These are phyloP conservation scores for Phytophthora melonis DNA, from an alignment of 352 stramenopile genomes.

Conservation along the genomic window DNA sequence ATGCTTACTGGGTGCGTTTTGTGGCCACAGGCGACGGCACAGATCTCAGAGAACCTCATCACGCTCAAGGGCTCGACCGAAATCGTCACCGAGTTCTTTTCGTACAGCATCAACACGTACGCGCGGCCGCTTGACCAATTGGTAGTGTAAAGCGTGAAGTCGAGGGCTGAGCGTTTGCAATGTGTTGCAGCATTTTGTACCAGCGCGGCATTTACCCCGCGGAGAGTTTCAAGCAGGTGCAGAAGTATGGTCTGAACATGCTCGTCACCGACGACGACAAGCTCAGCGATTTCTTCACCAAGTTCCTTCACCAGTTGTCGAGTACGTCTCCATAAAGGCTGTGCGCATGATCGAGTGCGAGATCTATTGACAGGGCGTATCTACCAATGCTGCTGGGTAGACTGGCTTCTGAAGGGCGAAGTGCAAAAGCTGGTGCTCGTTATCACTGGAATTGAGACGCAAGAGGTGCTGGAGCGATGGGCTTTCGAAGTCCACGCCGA, in stretches of 20 bases:
- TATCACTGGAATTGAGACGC: slow-evolving; percentile 96
- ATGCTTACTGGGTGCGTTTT: background rate
- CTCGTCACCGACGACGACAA: slow-evolving; percentile 97
- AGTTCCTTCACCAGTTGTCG: slow-evolving; percentile 93
- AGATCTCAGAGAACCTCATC: slow-evolving; percentile 94
- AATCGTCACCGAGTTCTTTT: slow-evolving; percentile 99
- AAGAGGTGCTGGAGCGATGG: slow-evolving; percentile 98
- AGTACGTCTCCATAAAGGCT: slow-evolving; percentile 47
- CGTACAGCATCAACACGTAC: slow-evolving; percentile 98
- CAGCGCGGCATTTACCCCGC: slow-evolving; percentile 98
- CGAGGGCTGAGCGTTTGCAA: slow-evolving; percentile 13
- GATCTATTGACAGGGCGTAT: background rate
- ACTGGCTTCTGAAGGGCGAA: slow-evolving; percentile 96
- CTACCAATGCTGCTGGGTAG: slow-evolving; percentile 30
- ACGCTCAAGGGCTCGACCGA: slow-evolving; percentile 99
- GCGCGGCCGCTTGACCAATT: slow-evolving; percentile 3
- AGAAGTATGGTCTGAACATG: slow-evolving; percentile 99
- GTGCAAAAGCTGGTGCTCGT: slow-evolving; percentile 98
- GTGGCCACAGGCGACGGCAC: slow-evolving; percentile 61
- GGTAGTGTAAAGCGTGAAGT: background rate
- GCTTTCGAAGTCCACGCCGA: slow-evolving; percentile 97
- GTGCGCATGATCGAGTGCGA: background rate
- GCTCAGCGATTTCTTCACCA: slow-evolving; percentile 95
- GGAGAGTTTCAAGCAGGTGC: slow-evolving; percentile 97
- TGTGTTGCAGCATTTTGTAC: slow-evolving; percentile 90